Evolutionary conservation across 192 early-diverging fungal species (phyloP), one percentile per base, ranked within the genome.

Genomic region (Phlyctochytrium planicorne): DNA sequence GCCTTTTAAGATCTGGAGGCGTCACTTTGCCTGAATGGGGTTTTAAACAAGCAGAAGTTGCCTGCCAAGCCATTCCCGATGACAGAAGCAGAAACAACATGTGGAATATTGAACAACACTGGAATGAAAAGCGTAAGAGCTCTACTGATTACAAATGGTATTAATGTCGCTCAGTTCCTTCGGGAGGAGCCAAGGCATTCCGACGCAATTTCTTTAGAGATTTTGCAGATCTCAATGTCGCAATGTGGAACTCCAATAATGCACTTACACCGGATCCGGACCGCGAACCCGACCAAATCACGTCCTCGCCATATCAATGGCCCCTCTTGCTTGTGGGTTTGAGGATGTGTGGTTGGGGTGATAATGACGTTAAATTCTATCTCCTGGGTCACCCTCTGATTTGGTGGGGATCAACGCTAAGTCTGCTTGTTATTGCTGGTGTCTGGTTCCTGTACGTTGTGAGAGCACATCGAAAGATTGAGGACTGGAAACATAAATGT

Each of bases 241-340:
- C 90, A 6, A 98, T 98, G 96, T 95, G 93, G 88, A 89, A 87
- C 0, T 88, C 90, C 12, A 99, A 99, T 82, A 99, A 98, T 72
- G 95, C 94, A 4, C 78, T 99, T 66, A 83, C 91, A 50, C 93
- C 93, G 0, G 92, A 97, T 69, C 90, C 89, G n/a, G 93, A 96
- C 74, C 96, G 95, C 76, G 86, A 92, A 67, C 79, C 79, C 34
- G 95, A 96, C 69, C 63, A 69, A 0, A 65, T 98, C 2, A 86
- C 91, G 17, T 96, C 94, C 16, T 53, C 67, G 40, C 95, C 97
- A 0, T 79, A 71, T 30, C 90, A 98, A 61, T 99, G 96, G 95
- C 97, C 94, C 30, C 70, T 97, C 2, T 70, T 92, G 72, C 77
- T 83, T n/a, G 88, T 93, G 40, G 97, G 97, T 12, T 75, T 97